Evolutionary conservation across 2,329 filamentous ascomycete genomes (phyloP).

Genomic region (Cladophialophora chaetospira): DNA sequence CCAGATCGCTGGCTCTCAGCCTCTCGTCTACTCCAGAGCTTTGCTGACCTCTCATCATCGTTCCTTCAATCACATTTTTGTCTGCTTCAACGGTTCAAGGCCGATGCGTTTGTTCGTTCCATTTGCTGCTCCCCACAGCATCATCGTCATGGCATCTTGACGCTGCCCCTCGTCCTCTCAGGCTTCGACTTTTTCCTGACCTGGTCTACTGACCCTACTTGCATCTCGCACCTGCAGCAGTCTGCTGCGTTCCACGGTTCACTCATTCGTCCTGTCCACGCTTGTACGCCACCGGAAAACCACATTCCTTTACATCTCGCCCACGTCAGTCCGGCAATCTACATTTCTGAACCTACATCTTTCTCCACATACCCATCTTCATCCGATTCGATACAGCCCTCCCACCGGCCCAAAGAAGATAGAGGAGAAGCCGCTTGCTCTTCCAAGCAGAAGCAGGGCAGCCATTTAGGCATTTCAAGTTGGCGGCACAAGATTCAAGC

Average conservation of each 20-base stretch:
- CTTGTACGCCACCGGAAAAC: constrained; percentile 1
- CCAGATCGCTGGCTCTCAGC: constrained; percentile 25
- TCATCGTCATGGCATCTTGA: constrained; percentile 22
- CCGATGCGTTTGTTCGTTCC: constrained; percentile 14
- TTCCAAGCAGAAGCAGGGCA: not conserved
- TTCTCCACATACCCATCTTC: not conserved
- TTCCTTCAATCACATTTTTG: constrained; percentile 7
- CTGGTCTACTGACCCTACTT: constrained; percentile 12
- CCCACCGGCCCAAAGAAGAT: not conserved
- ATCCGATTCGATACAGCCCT: constrained; percentile 1
- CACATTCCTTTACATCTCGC: constrained; percentile 9
- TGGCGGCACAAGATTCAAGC: too few species aligned
- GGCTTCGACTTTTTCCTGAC: constrained; percentile 11
- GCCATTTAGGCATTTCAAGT: too few species aligned
- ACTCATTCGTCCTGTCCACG: constrained; percentile 17
- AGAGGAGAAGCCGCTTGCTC: not conserved
- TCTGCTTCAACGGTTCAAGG: not conserved
- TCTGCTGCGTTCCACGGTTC: constrained; percentile 5
- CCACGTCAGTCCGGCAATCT: constrained; percentile 13
- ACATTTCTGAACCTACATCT: constrained; percentile 6
- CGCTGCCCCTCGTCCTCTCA: constrained; percentile 5
- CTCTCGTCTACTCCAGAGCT: constrained; percentile 24
- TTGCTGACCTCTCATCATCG: constrained; percentile 16
- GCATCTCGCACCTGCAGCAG: constrained; percentile 8
- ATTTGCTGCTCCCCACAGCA: constrained; percentile 15